Conservation (phyloP, 2,329 filamentous ascomycete genomes). For the Talaromyces amestolkiae region DNA sequence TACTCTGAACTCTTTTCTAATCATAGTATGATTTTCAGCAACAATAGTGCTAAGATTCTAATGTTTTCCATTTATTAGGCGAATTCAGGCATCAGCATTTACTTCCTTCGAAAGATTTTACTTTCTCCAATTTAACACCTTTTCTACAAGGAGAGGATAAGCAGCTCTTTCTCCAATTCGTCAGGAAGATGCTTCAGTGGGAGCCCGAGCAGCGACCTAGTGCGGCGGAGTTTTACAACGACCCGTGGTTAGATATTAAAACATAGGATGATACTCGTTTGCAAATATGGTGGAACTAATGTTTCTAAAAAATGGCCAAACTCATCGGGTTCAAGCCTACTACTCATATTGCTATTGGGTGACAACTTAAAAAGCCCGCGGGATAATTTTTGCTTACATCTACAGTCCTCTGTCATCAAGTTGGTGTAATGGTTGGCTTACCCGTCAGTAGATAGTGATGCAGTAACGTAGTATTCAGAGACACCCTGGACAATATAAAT, state of each 20-base stretch:
- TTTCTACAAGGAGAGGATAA: constrained; percentile 34
- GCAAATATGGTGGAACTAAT: no score
- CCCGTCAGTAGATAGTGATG: no score
- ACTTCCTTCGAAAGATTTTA: constrained; percentile 25
- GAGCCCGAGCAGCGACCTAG: constrained; percentile 33
- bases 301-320: no score
- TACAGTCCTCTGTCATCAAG: no score
- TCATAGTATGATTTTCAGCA: constrained; percentile 21
- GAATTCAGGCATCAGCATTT: constrained; percentile 24
- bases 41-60: not conserved
- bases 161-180: constrained; percentile 31
- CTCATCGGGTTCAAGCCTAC: no score
- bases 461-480: no score
- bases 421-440: no score
- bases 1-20: constrained; percentile 18
- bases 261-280: not conserved
- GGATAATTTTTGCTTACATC: no score
- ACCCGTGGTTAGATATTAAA: constrained; percentile 30
- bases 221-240: constrained; percentile 25
- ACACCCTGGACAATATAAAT: no score
- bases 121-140: constrained; percentile 21
- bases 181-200: constrained; percentile 34
- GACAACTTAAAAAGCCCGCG: no score
- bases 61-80: constrained; percentile 20
- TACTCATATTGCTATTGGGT: no score